phyloP scores from a whole-genome alignment of 1,284 basidiomycete species.

The Pseudozyma thailandica region DNA sequence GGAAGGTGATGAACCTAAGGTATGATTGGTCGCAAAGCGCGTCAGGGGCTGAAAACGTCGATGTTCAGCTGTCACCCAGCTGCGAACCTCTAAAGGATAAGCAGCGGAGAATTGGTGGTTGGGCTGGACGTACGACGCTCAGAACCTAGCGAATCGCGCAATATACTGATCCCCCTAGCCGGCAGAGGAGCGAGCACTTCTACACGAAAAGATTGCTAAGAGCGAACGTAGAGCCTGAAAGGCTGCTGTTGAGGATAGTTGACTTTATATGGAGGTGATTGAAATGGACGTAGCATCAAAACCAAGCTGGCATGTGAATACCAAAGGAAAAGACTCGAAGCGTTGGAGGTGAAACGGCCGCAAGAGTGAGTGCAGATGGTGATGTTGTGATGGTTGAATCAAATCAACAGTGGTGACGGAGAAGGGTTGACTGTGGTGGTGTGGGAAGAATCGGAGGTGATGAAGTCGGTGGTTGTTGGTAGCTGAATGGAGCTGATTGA shows the following conservation, averaged over 20 bases:
- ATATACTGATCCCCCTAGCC: background rate
- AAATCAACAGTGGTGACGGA: background rate
- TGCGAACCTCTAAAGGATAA: constrained; percentile 13
- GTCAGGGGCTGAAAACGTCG: constrained; percentile 25
- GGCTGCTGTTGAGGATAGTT: constrained; percentile 18
- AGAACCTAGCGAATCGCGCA: constrained; percentile 12
- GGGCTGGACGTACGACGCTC: constrained; percentile 16
- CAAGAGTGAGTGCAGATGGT: background rate
- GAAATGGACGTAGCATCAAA: constrained; percentile 32
- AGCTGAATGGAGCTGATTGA: constrained; percentile 34
- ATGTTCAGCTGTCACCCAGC: constrained; percentile 12
- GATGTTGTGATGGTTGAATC: constrained; percentile 2
- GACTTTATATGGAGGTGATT: constrained; percentile 21
- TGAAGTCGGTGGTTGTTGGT: background rate
- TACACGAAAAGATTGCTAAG: background rate
- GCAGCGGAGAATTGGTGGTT: constrained; percentile 15
- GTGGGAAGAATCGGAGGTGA: background rate
- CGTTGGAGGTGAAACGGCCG: background rate
- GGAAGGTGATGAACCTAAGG: constrained; percentile 1
- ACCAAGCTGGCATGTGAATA: constrained; percentile 10
- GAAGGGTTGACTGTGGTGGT: background rate
- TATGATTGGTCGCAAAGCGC: constrained; percentile 21
- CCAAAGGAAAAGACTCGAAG: constrained; percentile 9
- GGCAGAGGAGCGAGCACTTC: background rate
- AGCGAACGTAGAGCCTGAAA: constrained; percentile 10